phyloP scores from a whole-genome alignment of 2,329 filamentous ascomycete genomes.

The Colletotrichum acutatum region DNA sequence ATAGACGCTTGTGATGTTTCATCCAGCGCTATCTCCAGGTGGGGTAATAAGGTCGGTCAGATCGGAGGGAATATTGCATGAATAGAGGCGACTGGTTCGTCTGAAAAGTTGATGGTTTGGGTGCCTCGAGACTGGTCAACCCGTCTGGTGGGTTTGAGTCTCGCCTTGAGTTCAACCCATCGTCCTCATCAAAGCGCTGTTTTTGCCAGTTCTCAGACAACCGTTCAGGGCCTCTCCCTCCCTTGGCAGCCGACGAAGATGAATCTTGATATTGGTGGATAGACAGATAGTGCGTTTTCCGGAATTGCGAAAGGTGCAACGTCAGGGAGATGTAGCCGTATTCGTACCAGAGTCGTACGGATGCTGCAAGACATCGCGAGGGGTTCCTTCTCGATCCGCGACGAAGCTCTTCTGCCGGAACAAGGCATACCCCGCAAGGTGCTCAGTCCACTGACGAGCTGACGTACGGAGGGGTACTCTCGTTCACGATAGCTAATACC shows the following conservation, averaged over 20 bases:
- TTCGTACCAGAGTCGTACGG: not conserved
- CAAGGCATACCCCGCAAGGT: not conserved
- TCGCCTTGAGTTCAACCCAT: not conserved
- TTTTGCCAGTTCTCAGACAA: not conserved
- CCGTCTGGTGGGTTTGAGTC: not conserved
- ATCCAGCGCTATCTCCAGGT: not conserved
- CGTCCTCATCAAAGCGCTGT: not conserved
- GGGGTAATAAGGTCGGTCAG: not conserved
- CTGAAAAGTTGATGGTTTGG: not conserved
- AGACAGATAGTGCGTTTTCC: not conserved
- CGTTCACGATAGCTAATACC: not conserved
- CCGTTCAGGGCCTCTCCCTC: not conserved
- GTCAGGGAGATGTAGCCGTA: not conserved
- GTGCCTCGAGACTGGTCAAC: not conserved
- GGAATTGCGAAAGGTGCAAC: not conserved
- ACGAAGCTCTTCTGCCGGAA: not conserved
- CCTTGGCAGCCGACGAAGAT: not conserved
- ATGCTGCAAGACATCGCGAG: not conserved
- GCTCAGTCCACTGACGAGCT: not conserved
- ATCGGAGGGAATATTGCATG: constrained; percentile 4
- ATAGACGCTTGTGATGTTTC: not conserved
- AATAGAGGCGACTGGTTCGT: constrained; percentile 21
- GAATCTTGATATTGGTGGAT: not conserved
- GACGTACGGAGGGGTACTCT: not conserved
- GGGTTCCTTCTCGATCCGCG: not conserved